Evolutionary conservation across 148 eudicot genomes (phyloP).

Genomic region (Cornus controversa): DNA sequence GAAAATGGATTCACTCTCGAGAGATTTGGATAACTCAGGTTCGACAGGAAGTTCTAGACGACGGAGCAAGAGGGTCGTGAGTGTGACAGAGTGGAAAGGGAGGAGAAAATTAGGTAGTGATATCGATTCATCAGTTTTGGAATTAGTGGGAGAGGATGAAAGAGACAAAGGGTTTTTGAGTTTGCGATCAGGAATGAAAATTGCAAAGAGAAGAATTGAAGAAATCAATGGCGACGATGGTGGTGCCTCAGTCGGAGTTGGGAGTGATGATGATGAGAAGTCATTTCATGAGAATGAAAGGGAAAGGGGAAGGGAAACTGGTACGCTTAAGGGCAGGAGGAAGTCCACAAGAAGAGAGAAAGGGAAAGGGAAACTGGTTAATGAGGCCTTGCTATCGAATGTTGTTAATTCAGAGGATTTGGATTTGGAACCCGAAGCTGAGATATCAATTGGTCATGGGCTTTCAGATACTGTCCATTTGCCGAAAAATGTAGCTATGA

Average conservation of each 20-base stretch:
- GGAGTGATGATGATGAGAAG: constrained; percentile 5
- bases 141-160: neutral
- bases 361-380: neutral
- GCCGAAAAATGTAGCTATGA: constrained; percentile 1
- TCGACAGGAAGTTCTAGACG: neutral
- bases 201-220: constrained; percentile 17
- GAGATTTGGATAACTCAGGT: neutral
- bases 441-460: neutral
- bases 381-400: neutral
- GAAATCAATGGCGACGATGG: constrained; percentile 5
- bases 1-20: neutral
- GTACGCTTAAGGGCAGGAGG: neutral
- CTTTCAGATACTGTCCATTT: neutral
- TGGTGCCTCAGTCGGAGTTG: neutral
- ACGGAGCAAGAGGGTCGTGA: neutral
- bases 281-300: neutral
- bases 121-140: constrained; percentile 2
- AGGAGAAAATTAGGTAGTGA: constrained; percentile 22
- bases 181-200: constrained; percentile 52
- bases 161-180: constrained; percentile 27
- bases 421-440: neutral
- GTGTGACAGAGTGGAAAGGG: constrained; percentile 18
- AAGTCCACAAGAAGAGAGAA: neutral
- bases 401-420: neutral
- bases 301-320: constrained; percentile 12